Base-by-base conservation (phyloP, 148 eudicot genomes). In the Talinum fruticosum region DNA sequence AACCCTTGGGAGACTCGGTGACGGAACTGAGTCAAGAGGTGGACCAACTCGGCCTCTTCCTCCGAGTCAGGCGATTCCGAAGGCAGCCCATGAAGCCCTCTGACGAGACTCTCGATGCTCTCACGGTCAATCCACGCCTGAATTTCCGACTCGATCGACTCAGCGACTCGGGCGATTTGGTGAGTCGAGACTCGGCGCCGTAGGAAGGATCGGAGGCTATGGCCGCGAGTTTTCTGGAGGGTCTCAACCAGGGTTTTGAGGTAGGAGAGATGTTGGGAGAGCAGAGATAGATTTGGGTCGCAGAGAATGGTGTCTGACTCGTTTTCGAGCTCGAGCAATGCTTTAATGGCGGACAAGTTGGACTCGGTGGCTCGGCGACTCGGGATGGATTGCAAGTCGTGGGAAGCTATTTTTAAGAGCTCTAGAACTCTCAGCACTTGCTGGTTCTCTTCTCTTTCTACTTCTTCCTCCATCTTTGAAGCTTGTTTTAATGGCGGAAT, bases 41-140 rank as follows among this genome's bases (percentile, higher is more conserved):
- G 65, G 5, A 79, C 74, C 61, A 90, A 47, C 4, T 78, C 76
- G 6, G 68, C 69, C 13, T 87, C 87, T 1, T 87, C 75, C 10
- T 51, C 69, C 12, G 74, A 62, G 70, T 33, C 28, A 18, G 45
- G 66, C 13, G 76, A 53, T 29, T 75, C 75, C 1, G 29, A 29
- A 4, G 61, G 33, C 33, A 83, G 64, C 13, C 74, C 75, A 5
- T 84, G 81, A 7, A 88, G 53, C 6, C 84, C 59, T 33, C 66
- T 82, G 2, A 83, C 79, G 26, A 94, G 87, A 16, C 67, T 83
- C 28, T 88, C 88, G 23, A 92, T 47, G 54, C 73, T 78, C 72
- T 90, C 93, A 16, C 95, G 95, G 75, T 94, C 97, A 29, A 94
- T 94, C 95, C 97, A 92, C 18, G 93, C 89, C 67, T 90, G 92